phyloP scores from a whole-genome alignment of 257 asterid genomes.

The Agastache rugosa region DNA sequence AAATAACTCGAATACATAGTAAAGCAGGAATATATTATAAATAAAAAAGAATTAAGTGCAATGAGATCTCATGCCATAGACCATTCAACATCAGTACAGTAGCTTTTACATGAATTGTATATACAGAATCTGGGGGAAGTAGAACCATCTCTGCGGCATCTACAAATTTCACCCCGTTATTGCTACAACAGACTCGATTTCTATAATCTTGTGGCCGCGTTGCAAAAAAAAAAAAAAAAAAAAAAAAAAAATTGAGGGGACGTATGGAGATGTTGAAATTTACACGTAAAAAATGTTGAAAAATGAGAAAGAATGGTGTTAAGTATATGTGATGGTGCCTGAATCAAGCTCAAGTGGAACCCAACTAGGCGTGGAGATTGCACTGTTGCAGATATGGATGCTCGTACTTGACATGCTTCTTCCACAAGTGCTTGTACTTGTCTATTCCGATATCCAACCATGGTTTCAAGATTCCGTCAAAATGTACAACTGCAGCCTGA shows the following conservation, averaged over 20 bases:
- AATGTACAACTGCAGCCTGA: conserved; percentile 79
- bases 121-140: conserved; percentile 41
- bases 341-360: conserved; percentile 26
- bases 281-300: conserved; percentile 49
- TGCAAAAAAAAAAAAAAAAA: too few species aligned
- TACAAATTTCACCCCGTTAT: conserved; percentile 42
- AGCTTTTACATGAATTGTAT: conserved; percentile 39
- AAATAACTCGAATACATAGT: not conserved
- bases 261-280: conserved; percentile 32
- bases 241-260: conserved; percentile 12
- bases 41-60: not conserved
- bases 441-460: conserved; percentile 90
- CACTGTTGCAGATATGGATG: conserved; percentile 84
- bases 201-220: conserved; percentile 35
- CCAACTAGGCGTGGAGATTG: conserved; percentile 67
- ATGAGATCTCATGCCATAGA: conserved; percentile 24
- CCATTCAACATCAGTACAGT: conserved; percentile 29
- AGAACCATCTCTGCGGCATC: conserved; percentile 38
- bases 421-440: conserved; percentile 72
- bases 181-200: conserved; percentile 42
- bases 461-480: conserved; percentile 83
- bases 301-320: conserved; percentile 57
- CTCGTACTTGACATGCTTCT: conserved; percentile 64
- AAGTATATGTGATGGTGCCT: conserved; percentile 30
- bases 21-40: not conserved